phyloP scores from a whole-genome alignment of 2,329 filamentous ascomycete species.

The Hypomyces perniciosus region DNA sequence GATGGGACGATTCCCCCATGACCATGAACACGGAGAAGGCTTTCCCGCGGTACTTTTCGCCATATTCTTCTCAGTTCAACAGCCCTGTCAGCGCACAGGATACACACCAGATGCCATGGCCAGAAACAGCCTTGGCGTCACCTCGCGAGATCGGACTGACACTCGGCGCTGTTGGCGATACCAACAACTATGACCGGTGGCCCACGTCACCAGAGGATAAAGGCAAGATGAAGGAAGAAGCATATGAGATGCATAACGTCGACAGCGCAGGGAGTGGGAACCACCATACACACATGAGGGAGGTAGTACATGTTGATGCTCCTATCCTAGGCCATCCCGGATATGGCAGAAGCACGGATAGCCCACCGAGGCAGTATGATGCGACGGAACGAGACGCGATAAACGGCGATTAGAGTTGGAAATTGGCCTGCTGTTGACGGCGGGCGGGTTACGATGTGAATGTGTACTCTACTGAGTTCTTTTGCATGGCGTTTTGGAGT shows the following conservation, averaged over 20 bases:
- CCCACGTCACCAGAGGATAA: conserved; percentile 28
- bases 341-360: conserved; percentile 33
- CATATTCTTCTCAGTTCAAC: conserved; percentile 54
- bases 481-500: conserved; percentile 7
- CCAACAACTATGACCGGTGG: conserved; percentile 15
- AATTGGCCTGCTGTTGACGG: background rate
- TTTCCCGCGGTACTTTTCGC: conserved; percentile 49
- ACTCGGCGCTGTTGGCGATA: background rate
- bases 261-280: conserved; percentile 21
- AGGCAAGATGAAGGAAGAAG: conserved; percentile 36
- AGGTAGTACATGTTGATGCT: conserved; percentile 25
- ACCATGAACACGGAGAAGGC: conserved; percentile 36
- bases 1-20: conserved; percentile 42
- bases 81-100: conserved; percentile 48
- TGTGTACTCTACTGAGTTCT: background rate
- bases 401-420: background rate
- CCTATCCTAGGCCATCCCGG: conserved; percentile 43
- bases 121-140: conserved; percentile 15
- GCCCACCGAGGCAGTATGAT: conserved; percentile 18
- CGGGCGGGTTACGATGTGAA: background rate
- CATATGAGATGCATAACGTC: conserved; percentile 30
- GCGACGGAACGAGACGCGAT: conserved; percentile 2
- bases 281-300: conserved; percentile 20
- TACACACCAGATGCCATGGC: conserved; percentile 31
- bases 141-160: conserved; percentile 17